phyloP scores from a whole-genome alignment of 2,329 filamentous ascomycete species.

The Fusarium musae region DNA sequence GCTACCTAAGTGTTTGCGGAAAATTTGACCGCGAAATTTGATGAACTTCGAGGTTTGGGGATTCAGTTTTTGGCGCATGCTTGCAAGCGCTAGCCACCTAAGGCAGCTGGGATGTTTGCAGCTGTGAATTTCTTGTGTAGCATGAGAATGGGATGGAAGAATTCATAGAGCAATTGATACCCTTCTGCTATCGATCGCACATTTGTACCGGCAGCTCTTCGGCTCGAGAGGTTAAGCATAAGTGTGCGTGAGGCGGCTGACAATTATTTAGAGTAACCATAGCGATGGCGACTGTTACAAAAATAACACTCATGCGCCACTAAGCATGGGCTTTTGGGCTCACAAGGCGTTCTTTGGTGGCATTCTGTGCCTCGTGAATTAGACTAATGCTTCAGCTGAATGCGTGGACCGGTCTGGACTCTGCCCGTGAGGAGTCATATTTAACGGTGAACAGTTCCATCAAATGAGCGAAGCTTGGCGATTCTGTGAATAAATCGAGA shows the following conservation, averaged over 20 bases:
- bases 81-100: neutral
- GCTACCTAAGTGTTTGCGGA: fast-evolving
- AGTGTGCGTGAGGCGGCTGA: neutral
- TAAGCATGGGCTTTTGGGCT: neutral
- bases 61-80: neutral
- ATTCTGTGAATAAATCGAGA: neutral
- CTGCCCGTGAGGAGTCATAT: neutral
- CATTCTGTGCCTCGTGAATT: constrained; percentile 28
- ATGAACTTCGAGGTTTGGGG: too few species aligned
- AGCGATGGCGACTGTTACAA: neutral
- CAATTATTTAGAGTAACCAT: constrained; percentile 4
- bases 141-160: neutral
- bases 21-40: too few species aligned
- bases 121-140: neutral
- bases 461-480: fast-evolving
- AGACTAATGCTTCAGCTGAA: constrained; percentile 34
- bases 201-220: neutral
- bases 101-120: too few species aligned
- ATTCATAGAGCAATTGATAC: neutral
- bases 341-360: constrained; percentile 14
- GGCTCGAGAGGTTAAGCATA: neutral
- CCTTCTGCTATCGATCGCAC: too few species aligned
- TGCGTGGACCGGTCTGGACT: constrained; percentile 35
- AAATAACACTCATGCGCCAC: neutral
- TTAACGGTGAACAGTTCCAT: neutral